These are phyloP conservation scores for Colletotrichum scovillei DNA, from an alignment of 2,329 filamentous ascomycete species.

Conservation along the genomic window DNA sequence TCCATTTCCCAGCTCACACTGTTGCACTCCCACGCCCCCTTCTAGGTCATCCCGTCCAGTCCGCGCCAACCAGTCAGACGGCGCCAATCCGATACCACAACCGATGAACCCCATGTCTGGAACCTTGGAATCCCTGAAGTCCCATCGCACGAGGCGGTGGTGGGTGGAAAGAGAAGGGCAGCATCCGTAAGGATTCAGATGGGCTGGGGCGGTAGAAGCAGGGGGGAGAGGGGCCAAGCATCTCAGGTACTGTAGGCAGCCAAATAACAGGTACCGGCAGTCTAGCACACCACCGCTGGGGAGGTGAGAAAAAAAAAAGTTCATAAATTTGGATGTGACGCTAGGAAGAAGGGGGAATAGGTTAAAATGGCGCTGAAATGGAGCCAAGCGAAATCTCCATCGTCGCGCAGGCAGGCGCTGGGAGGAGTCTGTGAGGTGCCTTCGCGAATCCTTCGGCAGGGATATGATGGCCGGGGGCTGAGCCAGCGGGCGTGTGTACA, in stretches of 20 bases:
- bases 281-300: not conserved
- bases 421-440: conserved; percentile 4
- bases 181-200: not conserved
- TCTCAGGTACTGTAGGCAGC: conserved; percentile 4
- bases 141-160: not conserved
- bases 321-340: not conserved
- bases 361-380: not conserved
- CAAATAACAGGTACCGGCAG: not conserved
- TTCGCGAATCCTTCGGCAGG: conserved; percentile 31
- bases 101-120: not conserved
- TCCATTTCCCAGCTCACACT: not conserved
- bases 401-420: not conserved
- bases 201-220: not conserved
- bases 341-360: conserved; percentile 4
- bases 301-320: not conserved
- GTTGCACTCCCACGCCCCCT: not conserved
- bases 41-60: not conserved
- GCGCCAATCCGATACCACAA: not conserved
- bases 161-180: not conserved
- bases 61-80: not conserved
- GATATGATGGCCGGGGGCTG: not conserved
- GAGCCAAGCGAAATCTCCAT: conserved; percentile 2
- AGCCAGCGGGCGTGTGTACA: not conserved
- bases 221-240: not conserved
- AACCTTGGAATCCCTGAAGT: not conserved